Conservation (phyloP, 768 basidiomycete genomes). For the Macrolepiota dolichaula region DNA sequence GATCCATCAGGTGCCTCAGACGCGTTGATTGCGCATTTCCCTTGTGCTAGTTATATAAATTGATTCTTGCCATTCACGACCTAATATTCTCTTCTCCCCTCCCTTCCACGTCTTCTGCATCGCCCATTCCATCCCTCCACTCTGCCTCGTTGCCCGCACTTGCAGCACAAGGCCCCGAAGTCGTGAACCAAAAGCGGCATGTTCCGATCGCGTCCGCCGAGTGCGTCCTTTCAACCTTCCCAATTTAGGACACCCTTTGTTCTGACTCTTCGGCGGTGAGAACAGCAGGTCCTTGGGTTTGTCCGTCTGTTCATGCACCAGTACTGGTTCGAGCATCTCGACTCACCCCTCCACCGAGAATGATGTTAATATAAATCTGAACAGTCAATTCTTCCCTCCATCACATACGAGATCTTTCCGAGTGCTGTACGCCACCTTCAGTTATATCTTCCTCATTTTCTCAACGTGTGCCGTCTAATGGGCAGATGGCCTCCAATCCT, state of each 20-base stretch:
- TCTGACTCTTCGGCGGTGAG: slow-evolving; percentile 33
- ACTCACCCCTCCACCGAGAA: slow-evolving; percentile 33
- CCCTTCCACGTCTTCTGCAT: slow-evolving; percentile 2
- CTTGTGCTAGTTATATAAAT: slow-evolving; percentile 13
- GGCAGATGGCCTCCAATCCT: slow-evolving; percentile 44
- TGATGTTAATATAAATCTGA: slow-evolving; percentile 43
- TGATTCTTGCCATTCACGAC: slow-evolving; percentile 9
- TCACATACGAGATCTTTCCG: slow-evolving; percentile 31
- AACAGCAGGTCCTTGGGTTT: slow-evolving; percentile 32
- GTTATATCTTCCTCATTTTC: slow-evolving; percentile 24
- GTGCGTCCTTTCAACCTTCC: slow-evolving; percentile 47
- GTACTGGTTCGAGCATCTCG: slow-evolving; percentile 32
- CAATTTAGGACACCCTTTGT: slow-evolving; percentile 50
- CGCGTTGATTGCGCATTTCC: slow-evolving; percentile 15
- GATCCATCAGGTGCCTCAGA: slow-evolving; percentile 12
- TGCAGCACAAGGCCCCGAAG: slow-evolving; percentile 19
- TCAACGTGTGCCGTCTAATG: slow-evolving; percentile 26
- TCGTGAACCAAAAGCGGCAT: slow-evolving; percentile 38
- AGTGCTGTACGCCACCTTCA: slow-evolving; percentile 35
- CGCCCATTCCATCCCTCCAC: slow-evolving; percentile 12
- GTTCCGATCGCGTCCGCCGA: slow-evolving; percentile 35
- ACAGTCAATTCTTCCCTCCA: slow-evolving; percentile 29
- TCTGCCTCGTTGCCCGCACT: slow-evolving; percentile 25
- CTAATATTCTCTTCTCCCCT: slow-evolving; percentile 12
- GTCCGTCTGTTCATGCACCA: slow-evolving; percentile 34